Conservation (phyloP, 192 early-diverging fungal species). For the Backusella australiensis region DNA sequence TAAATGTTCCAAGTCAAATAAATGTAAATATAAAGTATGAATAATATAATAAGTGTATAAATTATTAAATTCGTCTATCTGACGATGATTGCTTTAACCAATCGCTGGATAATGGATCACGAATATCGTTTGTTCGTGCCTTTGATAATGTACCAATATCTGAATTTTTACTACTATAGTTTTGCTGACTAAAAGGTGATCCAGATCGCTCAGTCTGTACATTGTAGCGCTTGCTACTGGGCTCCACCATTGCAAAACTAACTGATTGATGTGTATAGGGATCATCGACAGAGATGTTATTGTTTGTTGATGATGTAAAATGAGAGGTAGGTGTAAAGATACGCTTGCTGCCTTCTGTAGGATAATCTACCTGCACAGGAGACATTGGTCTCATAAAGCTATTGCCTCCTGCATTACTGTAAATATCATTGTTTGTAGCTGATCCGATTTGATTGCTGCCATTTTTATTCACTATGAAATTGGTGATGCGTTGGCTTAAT, state of each 20-base stretch:
- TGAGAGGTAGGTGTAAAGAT: constrained; percentile 1
- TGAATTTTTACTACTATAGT: background rate
- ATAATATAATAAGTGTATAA: background rate
- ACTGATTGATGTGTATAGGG: background rate
- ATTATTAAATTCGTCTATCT: constrained; percentile 4
- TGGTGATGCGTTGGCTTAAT: constrained; percentile 13
- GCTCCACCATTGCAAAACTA: constrained; percentile 14
- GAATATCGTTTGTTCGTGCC: background rate
- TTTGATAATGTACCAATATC: background rate
- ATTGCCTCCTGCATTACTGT: background rate
- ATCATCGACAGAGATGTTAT: constrained; percentile 5
- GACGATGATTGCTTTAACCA: constrained; percentile 13
- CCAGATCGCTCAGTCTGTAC: background rate
- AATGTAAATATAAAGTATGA: background rate
- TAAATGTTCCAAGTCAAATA: too few species aligned
- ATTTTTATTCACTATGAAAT: constrained; percentile 6
- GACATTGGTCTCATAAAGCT: constrained; percentile 3
- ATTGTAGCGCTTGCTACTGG: background rate
- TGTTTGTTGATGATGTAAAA: background rate
- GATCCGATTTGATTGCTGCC: background rate
- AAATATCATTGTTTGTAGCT: background rate
- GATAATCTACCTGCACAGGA: background rate
- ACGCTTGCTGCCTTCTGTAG: background rate
- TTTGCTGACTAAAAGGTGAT: background rate
- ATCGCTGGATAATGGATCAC: background rate